Percentiles rank a stretch among this genome's conserved stretches.
These are phyloP conservation scores for Exophiala aquamarina DNA, from an alignment of 2,329 filamentous ascomycete genomes.

Conservation along the genomic window DNA sequence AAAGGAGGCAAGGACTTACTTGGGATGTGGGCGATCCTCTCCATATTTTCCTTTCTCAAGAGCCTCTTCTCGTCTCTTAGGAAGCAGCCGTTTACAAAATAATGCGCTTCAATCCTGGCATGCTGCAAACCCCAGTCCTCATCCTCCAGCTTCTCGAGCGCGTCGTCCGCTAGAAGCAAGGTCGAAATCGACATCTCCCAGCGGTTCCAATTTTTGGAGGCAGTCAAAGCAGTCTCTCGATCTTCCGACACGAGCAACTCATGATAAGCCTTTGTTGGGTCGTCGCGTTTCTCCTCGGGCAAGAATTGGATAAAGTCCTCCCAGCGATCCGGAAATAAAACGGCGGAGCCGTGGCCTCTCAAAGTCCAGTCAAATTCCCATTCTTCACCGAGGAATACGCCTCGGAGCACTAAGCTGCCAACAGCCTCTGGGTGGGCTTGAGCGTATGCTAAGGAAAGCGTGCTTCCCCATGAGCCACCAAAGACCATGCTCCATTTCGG, in stretches of 20 bases:
- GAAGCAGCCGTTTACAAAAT: constrained; percentile 43
- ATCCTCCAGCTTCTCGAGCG: constrained; percentile 32
- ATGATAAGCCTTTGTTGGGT: constrained; percentile 41
- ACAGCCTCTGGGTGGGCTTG: constrained; percentile 42
- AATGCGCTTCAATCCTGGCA: constrained; percentile 46
- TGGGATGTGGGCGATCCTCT: constrained; percentile 38
- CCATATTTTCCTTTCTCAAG: constrained; percentile 34
- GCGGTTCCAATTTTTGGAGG: constrained; percentile 38
- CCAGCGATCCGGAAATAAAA: constrained; percentile 42
- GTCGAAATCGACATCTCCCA: constrained; percentile 37
- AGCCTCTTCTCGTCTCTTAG: constrained; percentile 42
- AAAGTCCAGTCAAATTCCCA: constrained; percentile 40
- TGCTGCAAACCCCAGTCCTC: constrained; percentile 35
- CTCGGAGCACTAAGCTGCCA: constrained; percentile 42
- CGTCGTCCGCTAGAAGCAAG: constrained; percentile 26
- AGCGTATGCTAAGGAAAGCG: constrained; percentile 45
- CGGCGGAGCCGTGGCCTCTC: constrained; percentile 27
- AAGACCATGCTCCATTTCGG: constrained; percentile 48
- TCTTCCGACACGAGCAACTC: constrained; percentile 40
- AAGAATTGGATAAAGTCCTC: constrained; percentile 38
- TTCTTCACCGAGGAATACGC: constrained; percentile 41
- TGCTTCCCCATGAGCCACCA: constrained; percentile 51
- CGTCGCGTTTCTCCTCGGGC: constrained; percentile 38
- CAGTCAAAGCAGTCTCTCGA: constrained; percentile 29
- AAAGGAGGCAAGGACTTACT: constrained; percentile 20